These are phyloP conservation scores for Barbatosphaeria neglecta DNA, from an alignment of 495 filamentous ascomycete genomes.

Conservation along the genomic window DNA sequence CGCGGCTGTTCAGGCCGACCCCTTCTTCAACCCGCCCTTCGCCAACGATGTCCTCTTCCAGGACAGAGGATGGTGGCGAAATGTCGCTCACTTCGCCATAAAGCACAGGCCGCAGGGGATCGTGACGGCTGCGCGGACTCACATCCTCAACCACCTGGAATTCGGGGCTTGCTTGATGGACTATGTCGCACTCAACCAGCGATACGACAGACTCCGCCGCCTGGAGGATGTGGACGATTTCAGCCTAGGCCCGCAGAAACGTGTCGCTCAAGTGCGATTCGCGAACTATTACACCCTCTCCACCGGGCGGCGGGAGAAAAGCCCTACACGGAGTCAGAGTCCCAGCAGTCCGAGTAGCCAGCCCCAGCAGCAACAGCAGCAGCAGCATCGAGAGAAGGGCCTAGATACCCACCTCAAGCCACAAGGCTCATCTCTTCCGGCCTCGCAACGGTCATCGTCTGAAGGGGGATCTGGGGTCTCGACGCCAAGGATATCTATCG, in stretches of 20 bases:
- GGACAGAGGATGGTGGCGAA: constrained; percentile 53
- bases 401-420: not conserved
- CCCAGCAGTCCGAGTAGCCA: constrained; percentile 13
- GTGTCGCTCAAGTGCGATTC: constrained; percentile 49
- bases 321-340: too few relatives aligned
- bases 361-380: not conserved
- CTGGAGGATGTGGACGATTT: constrained; percentile 55
- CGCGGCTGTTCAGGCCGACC: constrained; percentile 42
- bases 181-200: constrained; percentile 51
- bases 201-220: constrained; percentile 54
- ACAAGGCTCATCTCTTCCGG: not conserved
- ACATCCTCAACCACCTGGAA: constrained; percentile 69
- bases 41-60: constrained; percentile 56
- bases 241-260: constrained; percentile 2
- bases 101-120: constrained; percentile 63
- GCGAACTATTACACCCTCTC: constrained; percentile 87
- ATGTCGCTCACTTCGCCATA: constrained; percentile 62
- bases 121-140: constrained; percentile 53
- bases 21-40: constrained; percentile 63
- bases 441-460: not conserved
- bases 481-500: constrained; percentile 32
- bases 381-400: too few relatives aligned
- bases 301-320: constrained; percentile 46
- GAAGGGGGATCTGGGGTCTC: constrained; percentile 2
- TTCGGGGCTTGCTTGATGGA: constrained; percentile 76